These are phyloP conservation scores for Moricandia moricandioides DNA, from an alignment of 345 rosid genomes.

Conservation along the genomic window DNA sequence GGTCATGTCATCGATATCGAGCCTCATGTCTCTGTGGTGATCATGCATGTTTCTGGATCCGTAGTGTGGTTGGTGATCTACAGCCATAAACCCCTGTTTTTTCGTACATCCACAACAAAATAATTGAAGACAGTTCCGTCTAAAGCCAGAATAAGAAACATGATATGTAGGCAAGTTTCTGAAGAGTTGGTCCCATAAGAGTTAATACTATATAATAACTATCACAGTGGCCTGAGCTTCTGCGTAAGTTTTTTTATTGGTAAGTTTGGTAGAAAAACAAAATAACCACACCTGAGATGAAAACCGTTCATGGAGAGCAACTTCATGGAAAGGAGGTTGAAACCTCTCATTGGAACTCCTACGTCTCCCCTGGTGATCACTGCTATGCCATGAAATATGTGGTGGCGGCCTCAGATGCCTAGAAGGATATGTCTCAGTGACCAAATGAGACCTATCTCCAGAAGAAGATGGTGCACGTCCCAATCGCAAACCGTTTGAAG, in stretches of 20 bases:
- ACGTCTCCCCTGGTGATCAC: conserved; percentile 63
- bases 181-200: background rate
- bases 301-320: conserved; percentile 49
- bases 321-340: conserved; percentile 52
- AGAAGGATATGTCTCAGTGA: conserved; percentile 55
- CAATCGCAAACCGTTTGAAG: conserved; percentile 47
- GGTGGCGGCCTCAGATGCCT: conserved; percentile 61
- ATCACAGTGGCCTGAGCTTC: background rate
- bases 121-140: conserved; percentile 18
- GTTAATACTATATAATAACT: background rate
- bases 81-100: conserved; percentile 55
- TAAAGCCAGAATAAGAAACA: background rate
- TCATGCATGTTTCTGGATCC: conserved; percentile 58
- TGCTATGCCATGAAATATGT: conserved; percentile 52
- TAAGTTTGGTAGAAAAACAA: background rate
- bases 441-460: conserved; percentile 54
- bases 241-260: background rate
- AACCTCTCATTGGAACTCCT: conserved; percentile 64
- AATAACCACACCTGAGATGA: conserved; percentile 55
- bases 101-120: background rate
- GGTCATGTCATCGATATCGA: conserved; percentile 77
- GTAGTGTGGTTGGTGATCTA: conserved; percentile 50
- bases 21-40: conserved; percentile 84
- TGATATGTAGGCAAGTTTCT: background rate
- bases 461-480: conserved; percentile 53